Evolutionary conservation across 2,329 filamentous ascomycete species (phyloP).

Genomic region (Zelopaecilomyces penicillatus): DNA sequence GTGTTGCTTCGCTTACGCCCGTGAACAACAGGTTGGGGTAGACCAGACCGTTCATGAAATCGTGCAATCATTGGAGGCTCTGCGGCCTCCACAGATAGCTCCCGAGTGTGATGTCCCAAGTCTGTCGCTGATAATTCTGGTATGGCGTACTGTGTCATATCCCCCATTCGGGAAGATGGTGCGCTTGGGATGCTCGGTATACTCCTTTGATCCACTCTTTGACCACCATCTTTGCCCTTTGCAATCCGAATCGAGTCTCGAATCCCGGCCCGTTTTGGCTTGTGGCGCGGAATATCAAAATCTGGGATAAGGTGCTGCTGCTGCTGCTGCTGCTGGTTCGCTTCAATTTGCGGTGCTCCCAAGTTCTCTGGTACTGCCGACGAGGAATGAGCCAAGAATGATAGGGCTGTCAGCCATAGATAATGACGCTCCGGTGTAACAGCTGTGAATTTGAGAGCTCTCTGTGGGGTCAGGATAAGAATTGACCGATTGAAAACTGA

Average conservation of each 20-base stretch:
- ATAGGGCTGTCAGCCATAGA: slow-evolving; percentile 87
- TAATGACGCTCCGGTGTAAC: slow-evolving; percentile 78
- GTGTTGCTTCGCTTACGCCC: slow-evolving; percentile 86
- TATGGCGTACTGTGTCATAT: slow-evolving; percentile 27
- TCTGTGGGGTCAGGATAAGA: slow-evolving; percentile 83
- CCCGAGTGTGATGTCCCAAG: slow-evolving; percentile 32
- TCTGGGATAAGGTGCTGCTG: slow-evolving; percentile 32
- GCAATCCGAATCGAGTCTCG: slow-evolving; percentile 85
- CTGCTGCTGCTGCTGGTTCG: slow-evolving; percentile 18
- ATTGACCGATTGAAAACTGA: slow-evolving; percentile 86
- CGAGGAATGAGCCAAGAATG: slow-evolving; percentile 86
- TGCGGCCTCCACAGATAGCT: slow-evolving; percentile 51
- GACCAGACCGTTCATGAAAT: slow-evolving; percentile 50
- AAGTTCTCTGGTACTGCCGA: slow-evolving; percentile 71
- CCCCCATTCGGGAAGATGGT: slow-evolving; percentile 29
- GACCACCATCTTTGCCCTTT: slow-evolving; percentile 55
- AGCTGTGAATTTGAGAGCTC: slow-evolving; percentile 92
- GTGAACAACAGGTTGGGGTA: slow-evolving; percentile 44
- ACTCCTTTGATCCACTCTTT: slow-evolving; percentile 45
- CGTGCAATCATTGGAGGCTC: slow-evolving; percentile 66
- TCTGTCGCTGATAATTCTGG: slow-evolving; percentile 32
- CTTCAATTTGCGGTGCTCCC: slow-evolving; percentile 38
- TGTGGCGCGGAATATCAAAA: slow-evolving; percentile 41
- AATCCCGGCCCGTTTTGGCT: slow-evolving; percentile 50
- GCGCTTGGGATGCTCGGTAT: slow-evolving; percentile 29